Base-by-base conservation (phyloP, 768 basidiomycete genomes). In the Pulveroboletus sp. region DNA sequence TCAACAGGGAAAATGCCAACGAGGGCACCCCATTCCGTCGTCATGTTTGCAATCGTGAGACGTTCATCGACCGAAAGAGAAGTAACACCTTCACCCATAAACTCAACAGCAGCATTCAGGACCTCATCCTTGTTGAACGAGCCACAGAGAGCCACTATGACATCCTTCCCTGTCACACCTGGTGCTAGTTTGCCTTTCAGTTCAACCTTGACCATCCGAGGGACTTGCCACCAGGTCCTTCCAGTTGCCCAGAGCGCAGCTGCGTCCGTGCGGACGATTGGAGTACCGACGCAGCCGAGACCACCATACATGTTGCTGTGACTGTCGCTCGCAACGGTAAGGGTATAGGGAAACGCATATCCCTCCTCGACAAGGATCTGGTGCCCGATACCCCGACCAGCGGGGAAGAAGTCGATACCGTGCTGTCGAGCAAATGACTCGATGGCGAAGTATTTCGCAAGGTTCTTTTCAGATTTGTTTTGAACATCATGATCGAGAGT, bases 281-380 rank as follows among this genome's bases (percentile, higher is more conserved):
- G 93, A 0, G 96, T 99, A 3, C 96, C 96, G 4, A 99, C 83
- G 62, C 94, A 95, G 1, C 93, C 95, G 5, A 99, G 90, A 31
- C 94, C 96, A 15, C 96, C 96, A 62, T 99, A 99, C 89, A 98
- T 98, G 67, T 99, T 99, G 63, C 89, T 91, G 69, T 96, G 94
- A 66, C 90, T 93, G 71, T 95, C 93, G 61, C 87, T 91, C 7
- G 93, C 94, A 27, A 99, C 96, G 2, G 95, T 96, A 62, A 99
- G 80, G 15, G 91, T 91, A 51, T 93, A 75, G 0, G 96, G 96
- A 68, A 96, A 98, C 0, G 96, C 95, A 65, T 98, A 99, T 1
- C 96, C 96, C 66, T 99, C 96, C 69, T 99, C 96, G 18, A 99
- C 84, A 49, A 99, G 85, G 51, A 98, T 78, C 66, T 99, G 96